Percentiles rank a stretch among this genome's conserved stretches.
These are phyloP conservation scores for Cerrena zonata DNA, from an alignment of 1,284 basidiomycete species.

Conservation along the genomic window DNA sequence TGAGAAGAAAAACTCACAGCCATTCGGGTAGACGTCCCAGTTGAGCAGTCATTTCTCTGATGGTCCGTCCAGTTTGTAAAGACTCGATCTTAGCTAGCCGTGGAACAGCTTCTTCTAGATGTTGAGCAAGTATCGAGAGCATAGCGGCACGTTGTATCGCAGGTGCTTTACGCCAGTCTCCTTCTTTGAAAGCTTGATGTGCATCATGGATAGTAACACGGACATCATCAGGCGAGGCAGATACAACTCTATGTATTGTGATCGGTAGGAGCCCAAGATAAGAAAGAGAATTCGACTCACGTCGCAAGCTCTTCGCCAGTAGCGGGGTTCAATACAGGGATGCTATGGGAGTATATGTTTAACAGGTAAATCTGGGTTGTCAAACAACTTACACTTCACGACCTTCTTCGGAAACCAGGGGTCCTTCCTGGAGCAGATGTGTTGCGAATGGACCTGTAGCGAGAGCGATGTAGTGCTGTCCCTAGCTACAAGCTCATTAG, in stretches of 20 bases:
- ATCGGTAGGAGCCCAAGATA: background rate
- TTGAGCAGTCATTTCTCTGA: constrained; percentile 75
- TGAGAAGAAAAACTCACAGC: constrained; percentile 47
- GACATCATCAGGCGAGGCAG: constrained; percentile 45
- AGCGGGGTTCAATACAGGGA: constrained; percentile 60
- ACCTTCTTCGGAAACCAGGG: constrained; percentile 13
- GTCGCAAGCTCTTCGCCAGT: constrained; percentile 54
- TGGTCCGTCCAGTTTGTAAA: constrained; percentile 68
- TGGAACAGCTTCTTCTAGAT: constrained; percentile 49
- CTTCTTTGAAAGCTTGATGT: constrained; percentile 54
- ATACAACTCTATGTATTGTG: constrained; percentile 35
- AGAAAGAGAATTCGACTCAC: constrained; percentile 34
- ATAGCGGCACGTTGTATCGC: constrained; percentile 54
- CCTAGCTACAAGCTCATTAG: background rate
- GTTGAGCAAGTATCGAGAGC: constrained; percentile 59
- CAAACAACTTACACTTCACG: constrained; percentile 20
- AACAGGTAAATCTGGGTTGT: too few species aligned
- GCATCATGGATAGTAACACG: constrained; percentile 47
- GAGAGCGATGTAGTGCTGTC: constrained; percentile 11
- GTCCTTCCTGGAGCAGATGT: constrained; percentile 17
- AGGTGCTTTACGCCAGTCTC: constrained; percentile 63
- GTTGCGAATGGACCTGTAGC: constrained; percentile 25
- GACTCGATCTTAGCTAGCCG: constrained; percentile 66
- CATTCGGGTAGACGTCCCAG: constrained; percentile 72
- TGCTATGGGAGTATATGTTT: constrained; percentile 28